A percentile compares a stretch with the other conserved stretches of the same genome.
Evolutionary conservation across 2,329 filamentous ascomycete genomes (phyloP).

Genomic region (Aspergillus chevalieri): DNA sequence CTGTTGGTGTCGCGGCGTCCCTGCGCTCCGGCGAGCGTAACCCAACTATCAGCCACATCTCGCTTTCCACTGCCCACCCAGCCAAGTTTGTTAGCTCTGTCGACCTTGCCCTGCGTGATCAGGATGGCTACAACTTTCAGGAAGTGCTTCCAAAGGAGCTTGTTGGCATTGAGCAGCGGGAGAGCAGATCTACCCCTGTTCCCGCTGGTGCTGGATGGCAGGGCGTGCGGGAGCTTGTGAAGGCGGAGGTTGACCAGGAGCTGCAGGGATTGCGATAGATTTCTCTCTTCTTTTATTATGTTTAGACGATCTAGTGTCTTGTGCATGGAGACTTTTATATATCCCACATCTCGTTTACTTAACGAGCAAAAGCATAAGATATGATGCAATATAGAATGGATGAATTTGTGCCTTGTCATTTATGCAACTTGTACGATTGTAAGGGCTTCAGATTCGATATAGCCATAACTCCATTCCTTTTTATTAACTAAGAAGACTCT

Average conservation of each 20-base stretch:
- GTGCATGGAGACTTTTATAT: background rate
- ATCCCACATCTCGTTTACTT: background rate
- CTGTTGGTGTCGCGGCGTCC: constrained; percentile 76
- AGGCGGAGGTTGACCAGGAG: constrained; percentile 58
- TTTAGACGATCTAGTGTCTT: background rate
- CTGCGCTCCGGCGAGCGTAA: constrained; percentile 59
- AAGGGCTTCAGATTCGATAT: background rate
- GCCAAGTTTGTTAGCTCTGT: constrained; percentile 91
- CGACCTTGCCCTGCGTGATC: constrained; percentile 65
- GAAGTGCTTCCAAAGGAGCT: constrained; percentile 78
- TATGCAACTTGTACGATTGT: background rate
- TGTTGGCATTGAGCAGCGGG: constrained; percentile 67
- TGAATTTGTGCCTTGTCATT: background rate
- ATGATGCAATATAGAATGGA: background rate
- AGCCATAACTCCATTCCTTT: background rate
- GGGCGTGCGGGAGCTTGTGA: constrained; percentile 68
- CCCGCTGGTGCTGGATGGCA: constrained; percentile 62
- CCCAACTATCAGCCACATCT: constrained; percentile 60
- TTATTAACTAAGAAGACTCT: background rate
- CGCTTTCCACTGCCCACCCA: constrained; percentile 87
- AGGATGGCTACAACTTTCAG: constrained; percentile 69
- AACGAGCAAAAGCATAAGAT: background rate
- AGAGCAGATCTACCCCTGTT: constrained; percentile 65
- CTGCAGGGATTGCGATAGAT: constrained; percentile 19
- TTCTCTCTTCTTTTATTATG: constrained; percentile 1